A percentile compares a stretch with the other conserved stretches of the same genome.
Evolutionary conservation across 1,284 basidiomycete species (phyloP).

Genomic region (Malassezia japonica): DNA sequence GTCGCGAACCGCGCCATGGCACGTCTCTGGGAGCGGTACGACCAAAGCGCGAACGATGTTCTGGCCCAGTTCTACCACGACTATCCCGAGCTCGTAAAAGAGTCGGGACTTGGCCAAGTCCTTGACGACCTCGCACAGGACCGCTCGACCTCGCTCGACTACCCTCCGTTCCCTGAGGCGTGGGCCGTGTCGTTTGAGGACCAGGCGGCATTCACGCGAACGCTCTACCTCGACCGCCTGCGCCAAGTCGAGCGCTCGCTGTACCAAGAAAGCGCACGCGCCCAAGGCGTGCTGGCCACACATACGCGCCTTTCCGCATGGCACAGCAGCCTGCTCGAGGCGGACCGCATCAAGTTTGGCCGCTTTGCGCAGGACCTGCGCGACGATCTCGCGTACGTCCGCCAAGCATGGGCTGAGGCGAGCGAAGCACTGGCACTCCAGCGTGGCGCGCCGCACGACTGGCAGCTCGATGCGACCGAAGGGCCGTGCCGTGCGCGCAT

Average conservation of each 20-base stretch:
- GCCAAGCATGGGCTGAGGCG: slow-evolving; percentile 2
- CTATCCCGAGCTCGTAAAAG: background rate
- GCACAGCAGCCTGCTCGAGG: slow-evolving; percentile 25
- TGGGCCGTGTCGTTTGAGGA: background rate
- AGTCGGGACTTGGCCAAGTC: background rate
- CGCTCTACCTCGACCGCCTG: slow-evolving; percentile 23
- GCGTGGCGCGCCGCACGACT: slow-evolving; percentile 10
- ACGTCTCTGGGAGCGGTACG: background rate
- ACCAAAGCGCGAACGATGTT: background rate
- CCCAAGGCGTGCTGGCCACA: slow-evolving; percentile 20
- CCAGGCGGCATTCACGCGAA: background rate
- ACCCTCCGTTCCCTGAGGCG: background rate
- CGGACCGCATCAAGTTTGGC: slow-evolving; percentile 20
- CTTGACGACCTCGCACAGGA: background rate
- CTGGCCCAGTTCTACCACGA: background rate
- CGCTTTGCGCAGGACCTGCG: slow-evolving; percentile 32
- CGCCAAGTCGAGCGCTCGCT: slow-evolving; percentile 25
- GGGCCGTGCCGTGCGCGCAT: slow-evolving; percentile 38
- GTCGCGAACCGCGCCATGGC: slow-evolving; percentile 21
- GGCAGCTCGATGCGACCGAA: slow-evolving; percentile 43
- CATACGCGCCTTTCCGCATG: slow-evolving; percentile 31
- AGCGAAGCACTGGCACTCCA: background rate
- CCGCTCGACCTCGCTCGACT: slow-evolving; percentile 17
- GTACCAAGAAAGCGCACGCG: slow-evolving; percentile 20
- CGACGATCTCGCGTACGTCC: slow-evolving; percentile 17